Evolutionary conservation across 805 yeast genomes (phyloP).

Genomic region (Kluyveromyces siamensis): DNA sequence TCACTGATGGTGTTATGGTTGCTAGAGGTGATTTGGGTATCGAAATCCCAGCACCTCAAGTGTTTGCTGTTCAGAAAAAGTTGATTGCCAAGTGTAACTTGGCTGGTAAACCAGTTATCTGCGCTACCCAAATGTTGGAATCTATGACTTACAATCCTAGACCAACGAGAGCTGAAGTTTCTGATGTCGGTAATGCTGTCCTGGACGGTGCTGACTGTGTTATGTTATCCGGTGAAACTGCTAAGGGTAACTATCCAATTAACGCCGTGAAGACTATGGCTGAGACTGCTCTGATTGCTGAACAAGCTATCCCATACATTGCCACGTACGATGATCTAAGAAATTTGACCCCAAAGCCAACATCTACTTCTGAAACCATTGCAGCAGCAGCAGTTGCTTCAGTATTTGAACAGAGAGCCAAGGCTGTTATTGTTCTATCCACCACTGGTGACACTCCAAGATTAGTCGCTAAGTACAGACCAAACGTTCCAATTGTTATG

Average conservation of each 20-base stretch:
- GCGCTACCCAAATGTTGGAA: conserved; percentile 99
- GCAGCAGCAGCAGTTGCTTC: conserved; percentile 97
- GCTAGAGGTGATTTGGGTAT: conserved; percentile 99
- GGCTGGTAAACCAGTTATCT: conserved; percentile 98
- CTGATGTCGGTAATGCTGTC: conserved; percentile 98
- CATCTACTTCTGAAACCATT: conserved; percentile 90
- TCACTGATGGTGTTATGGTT: conserved; percentile 99
- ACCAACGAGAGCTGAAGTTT: conserved; percentile 99
- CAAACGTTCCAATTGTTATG: conserved; percentile 94
- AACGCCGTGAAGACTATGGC: conserved; percentile 99
- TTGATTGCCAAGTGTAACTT: conserved; percentile 98
- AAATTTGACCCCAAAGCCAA: conserved; percentile 76
- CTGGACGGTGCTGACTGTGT: conserved; percentile 99
- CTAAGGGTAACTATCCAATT: conserved; percentile 97
- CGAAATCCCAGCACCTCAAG: conserved; percentile 98
- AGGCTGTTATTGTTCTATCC: conserved; percentile 92
- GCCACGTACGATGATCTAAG: conserved; percentile 82
- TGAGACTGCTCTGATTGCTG: conserved; percentile 93
- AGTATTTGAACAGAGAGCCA: conserved; percentile 90
- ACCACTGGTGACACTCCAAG: conserved; percentile 95
- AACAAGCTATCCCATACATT: conserved; percentile 88
- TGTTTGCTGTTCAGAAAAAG: conserved; percentile 96
- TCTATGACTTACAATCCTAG: conserved; percentile 99
- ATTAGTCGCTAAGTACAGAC: conserved; percentile 95
- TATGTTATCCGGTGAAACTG: conserved; percentile 99